A percentile compares a stretch with the other conserved stretches of the same genome.
Conservation (phyloP, 345 rosid genomes). For the Litchi chinensis region DNA sequence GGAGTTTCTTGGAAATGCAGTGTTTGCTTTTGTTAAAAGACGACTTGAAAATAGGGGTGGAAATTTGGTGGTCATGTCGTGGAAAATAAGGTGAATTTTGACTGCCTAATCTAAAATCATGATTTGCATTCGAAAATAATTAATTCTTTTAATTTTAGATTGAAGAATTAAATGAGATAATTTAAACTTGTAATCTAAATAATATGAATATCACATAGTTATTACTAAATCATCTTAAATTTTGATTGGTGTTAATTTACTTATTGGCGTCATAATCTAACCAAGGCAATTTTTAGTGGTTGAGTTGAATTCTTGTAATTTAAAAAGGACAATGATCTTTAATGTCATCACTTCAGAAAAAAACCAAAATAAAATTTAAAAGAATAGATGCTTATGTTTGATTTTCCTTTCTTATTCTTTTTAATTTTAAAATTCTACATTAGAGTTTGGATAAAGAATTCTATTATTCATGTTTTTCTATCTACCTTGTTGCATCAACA, state of each 20-base stretch:
- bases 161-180: no score
- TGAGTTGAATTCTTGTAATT: no score
- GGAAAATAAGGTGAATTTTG: not conserved
- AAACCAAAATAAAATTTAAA: not conserved
- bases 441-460: not conserved
- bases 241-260: not conserved
- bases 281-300: no score
- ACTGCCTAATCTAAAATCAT: not conserved
- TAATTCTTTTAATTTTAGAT: no score
- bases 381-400: not conserved
- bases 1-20: no score
- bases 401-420: not conserved
- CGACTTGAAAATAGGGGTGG: not conserved
- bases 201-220: not conserved
- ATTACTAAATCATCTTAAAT: not conserved
- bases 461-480: not conserved
- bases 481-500: not conserved
- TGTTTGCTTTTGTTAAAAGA: no score
- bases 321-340: no score
- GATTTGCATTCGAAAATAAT: no score
- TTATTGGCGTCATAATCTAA: no score
- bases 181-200: no score
- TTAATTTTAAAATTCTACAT: not conserved
- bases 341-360: no score
- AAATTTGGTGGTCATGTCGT: not conserved